Evolutionary conservation across 2,329 filamentous ascomycete genomes (phyloP), one percentile per base, ranked within the genome.

Genomic region (Pseudomassariella vexata): DNA sequence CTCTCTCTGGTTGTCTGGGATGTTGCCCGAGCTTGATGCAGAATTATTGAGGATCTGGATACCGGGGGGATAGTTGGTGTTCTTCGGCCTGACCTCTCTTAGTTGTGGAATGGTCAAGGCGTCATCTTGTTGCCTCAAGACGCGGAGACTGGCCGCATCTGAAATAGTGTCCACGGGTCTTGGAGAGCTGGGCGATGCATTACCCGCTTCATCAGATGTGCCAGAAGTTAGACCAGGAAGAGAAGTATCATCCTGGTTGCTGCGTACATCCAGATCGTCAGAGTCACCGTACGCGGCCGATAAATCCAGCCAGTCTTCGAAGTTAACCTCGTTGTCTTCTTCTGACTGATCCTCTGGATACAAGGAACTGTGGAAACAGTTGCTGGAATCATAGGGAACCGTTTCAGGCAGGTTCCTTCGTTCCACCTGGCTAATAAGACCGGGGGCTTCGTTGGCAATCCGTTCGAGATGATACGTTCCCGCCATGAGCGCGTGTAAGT

Each of bases 171-270:
- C n/a, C n/a, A n/a, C n/a, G n/a, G n/a, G n/a, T n/a, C n/a, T n/a
- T n/a, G n/a, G n/a, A n/a, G n/a, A n/a, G n/a, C n/a, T n/a, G n/a
- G 50, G 49, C 12, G 52, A 51, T 19, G 46, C 38, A 12, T 49
- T 48, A n/a, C 50, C 49, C 37, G 49, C 52, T 36, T 55, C 49
- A 33, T 54, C 52, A 19, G 52, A 55, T 19, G 50, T 42, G 16
- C 47, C 50, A 37, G 49, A 51, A 10, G 52, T 55, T 40, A 55
- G 50, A 22, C 48, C 50, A 40, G 52, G 52, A 34, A 52, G 47
- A 39, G 52, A 54, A 15, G 48, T 48, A 37, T 43, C 41, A 36
- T 52, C 52, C 30, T 48, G 52, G 38, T 48, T 47, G 48, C 42
- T 49, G 44, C 46, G 49, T 39, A 40, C 40, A 37, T 47, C 47